A percentile compares a stretch with the other conserved stretches of the same genome.
Evolutionary conservation across 352 stramenopile genomes (phyloP).

Genomic region (Phytophthora hibernalis): DNA sequence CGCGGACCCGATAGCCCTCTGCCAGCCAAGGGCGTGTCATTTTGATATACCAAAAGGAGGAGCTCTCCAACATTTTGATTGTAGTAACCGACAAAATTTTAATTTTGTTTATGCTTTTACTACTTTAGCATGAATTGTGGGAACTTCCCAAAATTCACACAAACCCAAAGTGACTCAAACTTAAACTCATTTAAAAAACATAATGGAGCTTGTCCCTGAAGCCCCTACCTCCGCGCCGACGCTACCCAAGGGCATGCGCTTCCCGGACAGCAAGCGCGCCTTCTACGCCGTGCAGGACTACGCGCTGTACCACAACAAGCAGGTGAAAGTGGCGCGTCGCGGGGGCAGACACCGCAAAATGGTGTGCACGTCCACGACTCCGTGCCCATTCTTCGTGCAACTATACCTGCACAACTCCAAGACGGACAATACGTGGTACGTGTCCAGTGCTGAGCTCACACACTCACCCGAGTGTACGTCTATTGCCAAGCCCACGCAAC

Average conservation of each 20-base stretch:
- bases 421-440: conserved; percentile 64
- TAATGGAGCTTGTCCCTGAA: conserved; percentile 2
- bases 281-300: conserved; percentile 73
- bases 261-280: conserved; percentile 54
- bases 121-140: no score
- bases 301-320: conserved; percentile 63
- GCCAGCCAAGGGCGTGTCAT: no score
- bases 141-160: background rate
- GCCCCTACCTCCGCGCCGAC: conserved; percentile 5
- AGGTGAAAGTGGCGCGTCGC: conserved; percentile 56
- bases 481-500: conserved; percentile 57
- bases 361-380: conserved; percentile 46
- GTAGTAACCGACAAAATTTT: no score
- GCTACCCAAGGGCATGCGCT: conserved; percentile 53
- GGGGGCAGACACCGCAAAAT: conserved; percentile 71
- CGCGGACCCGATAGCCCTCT: no score
- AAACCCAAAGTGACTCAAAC: no score
- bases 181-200: no score
- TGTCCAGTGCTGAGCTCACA: conserved; percentile 55
- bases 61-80: no score
- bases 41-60: no score
- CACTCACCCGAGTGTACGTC: conserved; percentile 58
- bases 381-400: conserved; percentile 74
- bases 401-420: conserved; percentile 69
- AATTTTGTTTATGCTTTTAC: no score